Evolutionary conservation across 179 eudicot genomes (phyloP), one percentile per base, ranked within the genome.

Genomic region (Amaranthus tricolor): DNA sequence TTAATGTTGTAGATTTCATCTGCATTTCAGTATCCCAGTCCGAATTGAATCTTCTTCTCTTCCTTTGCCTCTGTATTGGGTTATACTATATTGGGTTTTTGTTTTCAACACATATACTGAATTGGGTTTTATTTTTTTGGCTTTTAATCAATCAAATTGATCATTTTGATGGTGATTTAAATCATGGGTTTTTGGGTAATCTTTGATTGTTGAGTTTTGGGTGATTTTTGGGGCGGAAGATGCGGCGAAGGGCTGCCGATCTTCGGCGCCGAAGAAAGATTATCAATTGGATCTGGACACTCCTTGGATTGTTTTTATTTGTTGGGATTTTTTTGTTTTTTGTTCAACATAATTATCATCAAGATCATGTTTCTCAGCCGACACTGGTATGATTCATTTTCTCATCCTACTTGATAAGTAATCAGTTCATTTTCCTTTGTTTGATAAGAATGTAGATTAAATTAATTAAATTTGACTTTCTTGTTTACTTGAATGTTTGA

Each of bases 231-330:
- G 45, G 66, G 61, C 31, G 24, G 80, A 84, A 73, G 86, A 94
- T 94, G 98, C 80, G 89, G 78, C 84, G 98, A 80, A 92, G 96
- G 90, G 91, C 84, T 48, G 88, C 91, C 85, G 97, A 89, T 24
- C 85, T 79, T 79, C 91, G 97, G 91, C 98, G 98, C 89, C 80
- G 97, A 55, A 83, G 86, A 86, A 81, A 90, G 83, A 79, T 87
- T 6, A 72, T 89, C 6, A 84, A 85, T 78, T 90, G 97, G 98
- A 94, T 94, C 94, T 92, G 96, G 94, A 74, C 71, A 56, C 84
- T 94, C 19, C 82, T 94, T 69, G 86, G 83, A 53, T 52, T 88
- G 70, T 85, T 90, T 55, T 79, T 79, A 21, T 24, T 90, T 80
- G 94, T 80, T 61, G 98, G 86, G 48, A 73, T 89, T 74, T 69